Base-by-base conservation (phyloP, 345 rosid genomes). In the Populus alba region DNA sequence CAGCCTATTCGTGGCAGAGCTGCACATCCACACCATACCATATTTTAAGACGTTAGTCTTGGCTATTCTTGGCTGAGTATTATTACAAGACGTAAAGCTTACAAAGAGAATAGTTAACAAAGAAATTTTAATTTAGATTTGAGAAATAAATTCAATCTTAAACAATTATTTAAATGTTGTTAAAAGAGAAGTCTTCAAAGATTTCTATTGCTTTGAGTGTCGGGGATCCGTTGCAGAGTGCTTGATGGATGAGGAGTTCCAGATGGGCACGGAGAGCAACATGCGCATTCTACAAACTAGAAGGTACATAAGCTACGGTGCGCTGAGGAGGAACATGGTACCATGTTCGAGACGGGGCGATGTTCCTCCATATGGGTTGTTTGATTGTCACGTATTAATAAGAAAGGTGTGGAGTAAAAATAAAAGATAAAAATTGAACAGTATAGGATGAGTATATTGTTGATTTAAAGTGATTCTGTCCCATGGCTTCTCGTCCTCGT, bases 1-100 rank as follows among this genome's bases (percentile, higher is more conserved):
- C 73, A 91, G 84, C 82, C 94, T 87, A 72, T 88, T 89, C 2
- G 90, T 91, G n/a, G 88, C 92, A 6, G 92, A 89, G 78, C 92
- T 88, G 76, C 77, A 87, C 57, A 43, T 66, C 41, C 41, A 38
- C 41, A 38, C 41, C 9, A 38, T 6, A 0, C 41, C 41, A 38
- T 38, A 38, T 38, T 38, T 38, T 38, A 38, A 38, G 41, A 5
- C 33, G 33, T 31, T 31, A 31, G 3, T 31, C 33, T 31, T 31
- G 33, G 33, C 33, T 31, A 31, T 31, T 31, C 33, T 31, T 31
- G 33, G 33, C 33, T 31, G 3, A 4, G 33, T 31, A 31, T 31
- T 31, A 31, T 31, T 31, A 2, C 4, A 31, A 31, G 33, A 31
- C 33, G 33, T 31, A 31, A 31, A 31, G 33, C 33, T 31, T 31